Percentiles rank a stretch among this genome's conserved stretches.
phyloP scores from a whole-genome alignment of 1,139 yeast species.

The Taphrina sp. region DNA sequence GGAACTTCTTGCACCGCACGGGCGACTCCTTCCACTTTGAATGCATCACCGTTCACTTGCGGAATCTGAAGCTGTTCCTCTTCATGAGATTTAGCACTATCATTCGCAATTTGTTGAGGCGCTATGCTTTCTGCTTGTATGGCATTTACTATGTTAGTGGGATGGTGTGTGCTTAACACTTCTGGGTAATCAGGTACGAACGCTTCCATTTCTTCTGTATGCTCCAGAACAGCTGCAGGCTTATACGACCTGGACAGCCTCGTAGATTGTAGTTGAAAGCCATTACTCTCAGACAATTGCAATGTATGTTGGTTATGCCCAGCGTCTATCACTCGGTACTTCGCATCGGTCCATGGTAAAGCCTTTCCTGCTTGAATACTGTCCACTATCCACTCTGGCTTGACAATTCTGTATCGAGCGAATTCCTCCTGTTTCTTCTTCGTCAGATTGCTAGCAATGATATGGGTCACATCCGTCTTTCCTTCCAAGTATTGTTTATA shows the following conservation, averaged over 20 bases:
- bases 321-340: slow-evolving; percentile 52
- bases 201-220: not conserved
- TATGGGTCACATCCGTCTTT: slow-evolving; percentile 77
- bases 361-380: slow-evolving; percentile 53
- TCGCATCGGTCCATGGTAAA: slow-evolving; percentile 60
- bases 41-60: not conserved
- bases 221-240: not conserved
- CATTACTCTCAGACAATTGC: not conserved
- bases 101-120: not conserved
- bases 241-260: slow-evolving; percentile 10
- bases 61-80: too few relatives aligned
- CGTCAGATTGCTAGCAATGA: slow-evolving; percentile 70
- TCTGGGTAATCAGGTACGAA: not conserved
- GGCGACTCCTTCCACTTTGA: not conserved
- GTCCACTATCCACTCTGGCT: slow-evolving; percentile 78
- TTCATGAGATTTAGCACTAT: too few relatives aligned
- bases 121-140: not conserved
- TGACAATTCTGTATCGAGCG: slow-evolving; percentile 68
- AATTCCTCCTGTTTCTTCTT: slow-evolving; percentile 69
- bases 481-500: slow-evolving; percentile 66
- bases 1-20: not conserved
- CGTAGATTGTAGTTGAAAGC: not conserved
- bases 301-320: slow-evolving; percentile 4
- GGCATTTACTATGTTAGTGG: too few relatives aligned
- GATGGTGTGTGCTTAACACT: too few relatives aligned